Percentiles rank a stretch among this genome's conserved stretches.
Conservation (phyloP, 163 green algal genomes). For the Scenedesmus sp. region DNA sequence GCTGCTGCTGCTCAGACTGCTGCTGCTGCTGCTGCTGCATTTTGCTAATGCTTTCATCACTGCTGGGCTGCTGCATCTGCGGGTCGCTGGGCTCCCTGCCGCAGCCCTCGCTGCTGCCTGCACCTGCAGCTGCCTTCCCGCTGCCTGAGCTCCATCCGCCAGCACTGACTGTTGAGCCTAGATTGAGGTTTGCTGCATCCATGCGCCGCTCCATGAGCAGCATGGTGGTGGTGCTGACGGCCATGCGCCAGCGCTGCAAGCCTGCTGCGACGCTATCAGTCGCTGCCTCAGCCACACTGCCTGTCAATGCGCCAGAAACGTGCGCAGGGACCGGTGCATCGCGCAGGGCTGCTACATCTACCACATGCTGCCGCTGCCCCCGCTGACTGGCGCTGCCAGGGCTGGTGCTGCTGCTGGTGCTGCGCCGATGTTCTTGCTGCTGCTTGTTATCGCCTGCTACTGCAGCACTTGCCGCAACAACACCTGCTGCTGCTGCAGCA, state of each 20-base stretch:
- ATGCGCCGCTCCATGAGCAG: constrained; percentile 51
- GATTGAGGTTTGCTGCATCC: constrained; percentile 7
- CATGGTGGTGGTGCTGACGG: constrained; percentile 49
- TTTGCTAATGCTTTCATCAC: background rate
- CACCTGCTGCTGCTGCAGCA: background rate
- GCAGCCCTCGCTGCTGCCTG: background rate
- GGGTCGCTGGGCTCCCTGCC: background rate
- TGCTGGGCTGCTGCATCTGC: constrained; percentile 5
- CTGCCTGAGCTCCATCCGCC: background rate
- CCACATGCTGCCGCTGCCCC: background rate
- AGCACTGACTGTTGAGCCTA: background rate
- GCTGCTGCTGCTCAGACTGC: background rate
- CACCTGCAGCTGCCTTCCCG: background rate
- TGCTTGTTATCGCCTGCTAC: background rate
- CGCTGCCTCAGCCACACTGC: too few species aligned
- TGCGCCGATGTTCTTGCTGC: background rate
- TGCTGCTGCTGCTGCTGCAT: background rate
- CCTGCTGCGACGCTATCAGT: constrained; percentile 40
- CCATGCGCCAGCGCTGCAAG: constrained; percentile 39
- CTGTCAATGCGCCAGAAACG: background rate
- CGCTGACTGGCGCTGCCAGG: background rate
- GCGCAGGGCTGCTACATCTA: background rate
- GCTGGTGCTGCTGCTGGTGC: background rate
- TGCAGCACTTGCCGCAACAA: background rate
- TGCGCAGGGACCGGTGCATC: constrained; percentile 15